phyloP scores from a whole-genome alignment of 768 basidiomycete genomes.

The Russula abietina region DNA sequence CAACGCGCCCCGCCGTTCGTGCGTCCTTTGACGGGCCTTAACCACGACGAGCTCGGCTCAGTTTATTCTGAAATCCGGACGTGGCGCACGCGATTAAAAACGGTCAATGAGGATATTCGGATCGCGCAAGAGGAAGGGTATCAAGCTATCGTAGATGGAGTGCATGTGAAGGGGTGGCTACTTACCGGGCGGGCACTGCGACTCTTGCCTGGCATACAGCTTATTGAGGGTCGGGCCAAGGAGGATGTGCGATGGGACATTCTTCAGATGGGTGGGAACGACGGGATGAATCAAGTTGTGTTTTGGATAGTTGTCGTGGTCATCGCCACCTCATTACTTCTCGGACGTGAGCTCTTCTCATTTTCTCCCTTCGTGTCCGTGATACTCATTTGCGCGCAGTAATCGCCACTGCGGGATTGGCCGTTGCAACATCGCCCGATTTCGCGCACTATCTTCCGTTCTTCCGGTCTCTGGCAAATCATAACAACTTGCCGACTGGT shows the following conservation, averaged over 20 bases:
- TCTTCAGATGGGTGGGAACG: constrained; percentile 51
- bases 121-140: constrained; percentile 61
- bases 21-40: constrained; percentile 64
- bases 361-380: not conserved
- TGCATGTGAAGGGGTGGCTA: constrained; percentile 69
- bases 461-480: constrained; percentile 45
- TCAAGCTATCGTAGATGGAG: constrained; percentile 66
- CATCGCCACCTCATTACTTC: constrained; percentile 46
- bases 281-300: constrained; percentile 39
- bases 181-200: constrained; percentile 65
- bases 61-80: constrained; percentile 66
- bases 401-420: constrained; percentile 62
- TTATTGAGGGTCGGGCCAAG: constrained; percentile 75
- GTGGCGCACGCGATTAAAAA: constrained; percentile 65
- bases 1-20: constrained; percentile 68
- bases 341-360: constrained; percentile 47
- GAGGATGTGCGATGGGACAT: constrained; percentile 81
- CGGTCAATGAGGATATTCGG: constrained; percentile 67
- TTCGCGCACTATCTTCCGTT: constrained; percentile 67
- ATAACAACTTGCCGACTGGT: constrained; percentile 50
- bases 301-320: constrained; percentile 55
- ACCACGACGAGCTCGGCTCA: constrained; percentile 56
- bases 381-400: constrained; percentile 38
- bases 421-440: constrained; percentile 63
- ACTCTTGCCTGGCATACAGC: constrained; percentile 53